phyloP scores from a whole-genome alignment of 2,329 filamentous ascomycete species.

The Juglanconis sp. region DNA sequence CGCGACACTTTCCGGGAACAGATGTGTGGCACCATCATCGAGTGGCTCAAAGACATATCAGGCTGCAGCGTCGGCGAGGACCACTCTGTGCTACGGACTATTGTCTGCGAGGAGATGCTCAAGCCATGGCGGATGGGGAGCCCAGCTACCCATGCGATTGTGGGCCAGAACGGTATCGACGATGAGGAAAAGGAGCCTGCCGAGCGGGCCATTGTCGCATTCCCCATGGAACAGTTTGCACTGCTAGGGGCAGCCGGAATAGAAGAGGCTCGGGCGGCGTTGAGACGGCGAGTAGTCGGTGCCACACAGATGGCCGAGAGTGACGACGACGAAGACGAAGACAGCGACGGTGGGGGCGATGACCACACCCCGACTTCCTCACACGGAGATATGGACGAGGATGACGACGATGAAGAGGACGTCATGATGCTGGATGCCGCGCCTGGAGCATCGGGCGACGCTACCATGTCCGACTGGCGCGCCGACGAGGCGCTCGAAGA shows the following conservation, averaged over 20 bases:
- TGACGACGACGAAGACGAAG: constrained; percentile 42
- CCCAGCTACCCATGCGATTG: constrained; percentile 71
- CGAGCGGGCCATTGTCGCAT: constrained; percentile 31
- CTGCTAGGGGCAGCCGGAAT: constrained; percentile 27
- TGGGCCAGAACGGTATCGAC: constrained; percentile 76
- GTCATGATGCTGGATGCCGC: constrained; percentile 56
- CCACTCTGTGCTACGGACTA: constrained; percentile 71
- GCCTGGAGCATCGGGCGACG: constrained; percentile 40
- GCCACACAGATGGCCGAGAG: constrained; percentile 30
- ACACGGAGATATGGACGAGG: constrained; percentile 31
- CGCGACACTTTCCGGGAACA: constrained; percentile 95
- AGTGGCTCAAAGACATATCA: constrained; percentile 91
- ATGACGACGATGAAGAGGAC: constrained; percentile 49
- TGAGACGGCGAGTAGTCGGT: constrained; percentile 2
- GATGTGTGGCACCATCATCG: constrained; percentile 97
- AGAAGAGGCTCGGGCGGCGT: constrained; percentile 24
- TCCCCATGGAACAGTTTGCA: constrained; percentile 34
- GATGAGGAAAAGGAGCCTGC: constrained; percentile 67
- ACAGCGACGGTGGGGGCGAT: constrained; percentile 43
- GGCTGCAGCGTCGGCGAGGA: constrained; percentile 83
- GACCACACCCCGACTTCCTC: constrained; percentile 32
- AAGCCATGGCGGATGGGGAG: constrained; percentile 86
- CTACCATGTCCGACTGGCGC: constrained; percentile 48
- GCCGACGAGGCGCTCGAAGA: constrained; percentile 68
- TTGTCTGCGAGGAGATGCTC: constrained; percentile 88